Conservation (phyloP, 768 basidiomycete species). For the Pisolithus tinctorius region DNA sequence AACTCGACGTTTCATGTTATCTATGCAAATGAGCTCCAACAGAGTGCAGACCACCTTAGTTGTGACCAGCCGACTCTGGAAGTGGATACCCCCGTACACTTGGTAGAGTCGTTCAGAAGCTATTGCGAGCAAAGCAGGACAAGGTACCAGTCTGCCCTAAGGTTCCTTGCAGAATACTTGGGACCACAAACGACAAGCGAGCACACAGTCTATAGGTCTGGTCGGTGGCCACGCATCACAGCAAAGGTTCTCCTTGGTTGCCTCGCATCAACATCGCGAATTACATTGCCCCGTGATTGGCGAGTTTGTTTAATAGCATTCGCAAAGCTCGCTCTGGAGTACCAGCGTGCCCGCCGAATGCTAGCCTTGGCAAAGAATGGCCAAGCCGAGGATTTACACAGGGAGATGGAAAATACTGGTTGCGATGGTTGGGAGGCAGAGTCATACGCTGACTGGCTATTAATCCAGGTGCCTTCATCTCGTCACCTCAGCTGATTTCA, state of each 20-base stretch:
- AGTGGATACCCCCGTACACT: background rate
- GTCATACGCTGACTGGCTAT: conserved; percentile 6
- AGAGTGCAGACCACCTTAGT: conserved; percentile 6
- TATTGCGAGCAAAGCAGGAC: conserved; percentile 1
- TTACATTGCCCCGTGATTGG: conserved; percentile 16
- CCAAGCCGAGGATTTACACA: conserved; percentile 1
- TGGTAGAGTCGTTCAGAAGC: background rate
- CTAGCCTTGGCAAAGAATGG: conserved; percentile 12
- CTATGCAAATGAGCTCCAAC: conserved; percentile 6
- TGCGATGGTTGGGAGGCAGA: conserved; percentile 1
- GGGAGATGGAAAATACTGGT: conserved; percentile 6
- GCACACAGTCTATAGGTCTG: conserved; percentile 1
- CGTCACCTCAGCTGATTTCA: too few species aligned
- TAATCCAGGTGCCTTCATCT: conserved; percentile 7
- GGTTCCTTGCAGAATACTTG: conserved; percentile 3
- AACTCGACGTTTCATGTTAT: conserved; percentile 2
- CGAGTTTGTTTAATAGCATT: conserved; percentile 15
- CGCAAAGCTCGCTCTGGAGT: conserved; percentile 20
- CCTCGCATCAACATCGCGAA: conserved; percentile 13
- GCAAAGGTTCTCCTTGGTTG: conserved; percentile 19
- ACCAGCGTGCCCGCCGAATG: conserved; percentile 28
- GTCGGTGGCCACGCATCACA: conserved; percentile 30
- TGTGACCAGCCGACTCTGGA: background rate
- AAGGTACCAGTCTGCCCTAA: background rate
- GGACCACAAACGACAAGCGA: background rate